A percentile compares a stretch with the other conserved stretches of the same genome.
Conservation (phyloP, 805 yeast genomes). For the Teunomyces tritomae region DNA sequence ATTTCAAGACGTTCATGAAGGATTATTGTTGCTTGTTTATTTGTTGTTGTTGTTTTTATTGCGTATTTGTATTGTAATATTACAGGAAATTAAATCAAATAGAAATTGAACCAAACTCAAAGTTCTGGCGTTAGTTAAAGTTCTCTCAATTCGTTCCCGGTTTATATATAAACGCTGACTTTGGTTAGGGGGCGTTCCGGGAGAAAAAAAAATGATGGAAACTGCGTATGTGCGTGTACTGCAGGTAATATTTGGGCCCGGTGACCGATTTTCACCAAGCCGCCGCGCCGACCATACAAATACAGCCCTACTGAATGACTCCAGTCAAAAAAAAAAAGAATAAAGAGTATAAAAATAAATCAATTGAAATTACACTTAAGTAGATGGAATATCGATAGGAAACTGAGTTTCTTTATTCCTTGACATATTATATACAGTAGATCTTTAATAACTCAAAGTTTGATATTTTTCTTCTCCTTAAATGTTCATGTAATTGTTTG, state of each 20-base stretch:
- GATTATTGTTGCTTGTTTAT: too few species aligned
- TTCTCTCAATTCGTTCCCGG: background rate
- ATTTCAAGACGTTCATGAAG: constrained; percentile 41
- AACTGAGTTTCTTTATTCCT: too few species aligned
- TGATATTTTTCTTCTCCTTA: too few species aligned
- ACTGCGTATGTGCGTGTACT: background rate
- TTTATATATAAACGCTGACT: background rate
- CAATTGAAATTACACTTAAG: too few species aligned
- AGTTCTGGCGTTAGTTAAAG: background rate
- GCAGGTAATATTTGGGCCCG: background rate
- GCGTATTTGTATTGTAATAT: background rate
- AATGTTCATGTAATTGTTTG: too few species aligned
- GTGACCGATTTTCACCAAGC: too few species aligned
- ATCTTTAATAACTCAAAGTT: too few species aligned
- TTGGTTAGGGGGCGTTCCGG: background rate
- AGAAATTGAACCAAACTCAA: background rate
- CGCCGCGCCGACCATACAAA: background rate
- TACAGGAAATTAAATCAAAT: background rate
- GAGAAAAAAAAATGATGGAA: constrained; percentile 1
- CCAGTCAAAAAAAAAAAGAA: background rate
- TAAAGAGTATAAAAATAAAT: too few species aligned
- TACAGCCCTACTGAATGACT: constrained; percentile 2
- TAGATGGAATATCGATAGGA: too few species aligned
- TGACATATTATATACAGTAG: too few species aligned
- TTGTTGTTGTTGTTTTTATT: too few species aligned